Conservation (phyloP, 768 basidiomycete genomes). For the Pseudohyphozyma bogoriensis region DNA sequence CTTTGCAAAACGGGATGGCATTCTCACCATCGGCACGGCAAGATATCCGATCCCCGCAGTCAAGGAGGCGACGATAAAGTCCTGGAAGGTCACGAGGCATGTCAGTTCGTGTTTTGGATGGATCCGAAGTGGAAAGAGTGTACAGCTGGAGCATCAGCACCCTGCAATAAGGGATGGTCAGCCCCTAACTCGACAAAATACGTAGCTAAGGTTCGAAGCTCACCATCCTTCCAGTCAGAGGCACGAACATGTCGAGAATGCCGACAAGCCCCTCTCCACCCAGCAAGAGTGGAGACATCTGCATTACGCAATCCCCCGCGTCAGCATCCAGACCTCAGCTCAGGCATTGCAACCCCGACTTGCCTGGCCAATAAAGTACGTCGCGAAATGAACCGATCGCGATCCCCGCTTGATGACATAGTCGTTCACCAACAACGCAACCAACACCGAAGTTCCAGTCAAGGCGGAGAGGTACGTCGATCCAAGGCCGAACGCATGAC, state of each 20-base stretch:
- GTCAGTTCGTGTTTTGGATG: too few species aligned
- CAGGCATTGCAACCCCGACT: conserved; percentile 12
- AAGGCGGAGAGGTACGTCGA: conserved; percentile 68
- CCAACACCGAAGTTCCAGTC: conserved; percentile 49
- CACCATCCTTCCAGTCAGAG: conserved; percentile 72
- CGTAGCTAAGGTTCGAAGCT: conserved; percentile 34
- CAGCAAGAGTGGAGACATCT: conserved; percentile 14
- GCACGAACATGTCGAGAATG: conserved; percentile 78
- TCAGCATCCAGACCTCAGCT: neutral
- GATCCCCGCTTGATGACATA: conserved; percentile 29
- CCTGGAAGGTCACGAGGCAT: too few species aligned
- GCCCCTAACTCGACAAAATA: too few species aligned
- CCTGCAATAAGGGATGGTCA: conserved; percentile 6
- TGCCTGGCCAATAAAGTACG: conserved; percentile 54
- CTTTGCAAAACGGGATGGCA: too few species aligned
- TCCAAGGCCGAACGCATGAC: conserved; percentile 60
- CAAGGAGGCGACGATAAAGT: conserved; percentile 76
- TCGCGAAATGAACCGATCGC: conserved; percentile 42
- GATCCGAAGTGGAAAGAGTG: too few species aligned
- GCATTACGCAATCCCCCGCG: neutral
- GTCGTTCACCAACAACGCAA: conserved; percentile 50
- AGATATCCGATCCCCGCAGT: conserved; percentile 52
- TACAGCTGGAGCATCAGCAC: conserved; percentile 60
- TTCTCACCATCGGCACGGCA: conserved; percentile 47
- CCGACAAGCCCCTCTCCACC: conserved; percentile 51